Conservation (phyloP, 2,329 filamentous ascomycete genomes). For the Camptophora hylomeconis region DNA sequence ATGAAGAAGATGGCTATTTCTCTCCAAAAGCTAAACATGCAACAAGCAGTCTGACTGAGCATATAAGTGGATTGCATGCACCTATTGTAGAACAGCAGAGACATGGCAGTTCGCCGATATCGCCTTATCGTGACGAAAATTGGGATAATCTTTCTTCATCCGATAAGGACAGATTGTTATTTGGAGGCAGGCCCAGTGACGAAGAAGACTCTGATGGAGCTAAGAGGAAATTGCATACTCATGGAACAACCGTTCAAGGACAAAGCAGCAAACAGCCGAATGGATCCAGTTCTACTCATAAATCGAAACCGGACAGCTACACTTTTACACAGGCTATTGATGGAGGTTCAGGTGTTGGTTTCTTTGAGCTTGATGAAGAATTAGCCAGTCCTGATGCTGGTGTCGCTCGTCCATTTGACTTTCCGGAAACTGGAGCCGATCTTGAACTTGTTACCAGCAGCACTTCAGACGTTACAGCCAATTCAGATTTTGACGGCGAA, state of each 20-base stretch:
- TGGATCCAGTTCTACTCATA: no score
- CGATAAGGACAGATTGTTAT: neutral
- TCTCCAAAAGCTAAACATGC: no score
- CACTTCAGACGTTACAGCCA: slow-evolving; percentile 2
- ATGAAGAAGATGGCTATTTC: slow-evolving; percentile 1
- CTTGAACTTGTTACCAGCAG: slow-evolving; percentile 1
- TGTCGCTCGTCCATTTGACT: slow-evolving; percentile 3
- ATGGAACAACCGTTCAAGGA: no score
- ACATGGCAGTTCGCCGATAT: no score
- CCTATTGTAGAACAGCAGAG: no score
- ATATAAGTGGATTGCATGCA: no score
- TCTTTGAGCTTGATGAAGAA: slow-evolving; percentile 18
- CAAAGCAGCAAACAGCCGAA: no score
- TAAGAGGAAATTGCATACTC: no score
- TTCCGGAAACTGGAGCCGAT: slow-evolving; percentile 5
- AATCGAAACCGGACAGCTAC: no score
- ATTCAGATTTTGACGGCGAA: neutral
- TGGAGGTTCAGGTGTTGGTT: slow-evolving; percentile 13
- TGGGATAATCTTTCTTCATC: no score
- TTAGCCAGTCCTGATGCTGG: slow-evolving; percentile 11
- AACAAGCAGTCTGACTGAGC: no score
- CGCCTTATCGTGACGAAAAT: no score
- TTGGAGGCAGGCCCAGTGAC: neutral
- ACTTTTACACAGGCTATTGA: slow-evolving; percentile 6
- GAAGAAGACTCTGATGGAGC: neutral